These are phyloP conservation scores for Eutrema heterophyllum DNA, from an alignment of 345 rosid species.

Conservation along the genomic window DNA sequence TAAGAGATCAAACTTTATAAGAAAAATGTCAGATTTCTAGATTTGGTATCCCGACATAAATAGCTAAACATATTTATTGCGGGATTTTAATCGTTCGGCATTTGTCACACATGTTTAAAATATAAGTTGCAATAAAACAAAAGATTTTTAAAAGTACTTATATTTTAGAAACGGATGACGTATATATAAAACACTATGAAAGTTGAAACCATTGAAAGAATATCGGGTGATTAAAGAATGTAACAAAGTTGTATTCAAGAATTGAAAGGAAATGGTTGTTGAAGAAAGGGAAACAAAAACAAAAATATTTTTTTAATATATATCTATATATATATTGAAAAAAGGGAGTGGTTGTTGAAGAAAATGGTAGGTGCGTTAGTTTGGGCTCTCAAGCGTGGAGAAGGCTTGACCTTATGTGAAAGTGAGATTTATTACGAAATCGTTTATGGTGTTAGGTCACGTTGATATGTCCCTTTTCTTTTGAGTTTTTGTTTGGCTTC, in stretches of 20 bases:
- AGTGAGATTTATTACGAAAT: not conserved
- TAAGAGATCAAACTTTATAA: not conserved
- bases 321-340: not conserved
- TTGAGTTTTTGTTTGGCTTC: not conserved
- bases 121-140: not conserved
- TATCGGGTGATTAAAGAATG: not conserved
- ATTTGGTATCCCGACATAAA: not conserved
- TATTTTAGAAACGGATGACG: too few relatives aligned
- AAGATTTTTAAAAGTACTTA: not conserved
- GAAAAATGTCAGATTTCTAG: not conserved
- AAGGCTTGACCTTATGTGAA: not conserved
- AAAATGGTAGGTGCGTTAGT: conserved; percentile 11
- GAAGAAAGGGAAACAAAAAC: not conserved
- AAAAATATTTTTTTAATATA: too few relatives aligned
- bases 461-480: not conserved
- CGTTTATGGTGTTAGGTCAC: conserved; percentile 8
- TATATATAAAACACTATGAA: not conserved
- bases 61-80: not conserved
- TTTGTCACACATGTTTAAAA: not conserved
- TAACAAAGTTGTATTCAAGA: not conserved
- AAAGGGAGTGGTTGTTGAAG: conserved; percentile 20
- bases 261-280: conserved; percentile 7
- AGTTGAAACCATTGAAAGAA: not conserved
- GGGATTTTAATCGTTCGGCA: not conserved
- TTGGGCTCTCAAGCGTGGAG: conserved; percentile 9